Conservation (phyloP, 75 land plant species). For the Cunninghamia lanceolata region DNA sequence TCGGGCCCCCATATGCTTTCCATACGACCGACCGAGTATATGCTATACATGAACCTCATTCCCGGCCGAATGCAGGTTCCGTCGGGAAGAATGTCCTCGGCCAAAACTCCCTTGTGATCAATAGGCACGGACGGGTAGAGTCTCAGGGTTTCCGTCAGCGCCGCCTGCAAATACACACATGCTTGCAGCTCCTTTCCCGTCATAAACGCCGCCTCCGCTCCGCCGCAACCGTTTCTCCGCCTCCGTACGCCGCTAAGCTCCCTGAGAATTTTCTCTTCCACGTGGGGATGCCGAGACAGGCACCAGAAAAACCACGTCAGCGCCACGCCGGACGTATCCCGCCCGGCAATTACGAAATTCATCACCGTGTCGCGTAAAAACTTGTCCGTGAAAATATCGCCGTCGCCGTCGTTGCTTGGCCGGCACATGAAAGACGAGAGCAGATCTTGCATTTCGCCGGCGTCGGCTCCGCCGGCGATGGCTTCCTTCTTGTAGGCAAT, state of each 20-base stretch:
- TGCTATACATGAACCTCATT: slow-evolving; percentile 9
- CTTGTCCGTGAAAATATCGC: background rate
- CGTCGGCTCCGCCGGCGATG: background rate
- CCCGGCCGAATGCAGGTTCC: slow-evolving; percentile 6
- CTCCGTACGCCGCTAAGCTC: slow-evolving; percentile 4
- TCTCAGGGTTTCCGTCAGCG: slow-evolving; percentile 35
- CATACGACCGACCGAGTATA: slow-evolving; percentile 15
- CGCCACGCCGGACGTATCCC: slow-evolving; percentile 33
- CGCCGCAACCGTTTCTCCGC: background rate
- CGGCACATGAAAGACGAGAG: slow-evolving; percentile 24
- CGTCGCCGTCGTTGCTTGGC: background rate
- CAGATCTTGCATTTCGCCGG: slow-evolving; percentile 21
- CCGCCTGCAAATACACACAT: slow-evolving; percentile 37
- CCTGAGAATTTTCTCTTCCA: slow-evolving; percentile 17
- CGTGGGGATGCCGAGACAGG: slow-evolving; percentile 20
- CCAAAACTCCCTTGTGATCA: background rate
- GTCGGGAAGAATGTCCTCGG: slow-evolving; percentile 13
- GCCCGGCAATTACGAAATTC: slow-evolving; percentile 32
- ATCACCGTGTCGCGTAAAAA: slow-evolving; percentile 23
- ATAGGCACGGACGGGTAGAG: slow-evolving; percentile 45
- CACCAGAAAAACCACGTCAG: slow-evolving; percentile 44
- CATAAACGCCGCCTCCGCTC: background rate
- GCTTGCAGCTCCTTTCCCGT: slow-evolving; percentile 1
- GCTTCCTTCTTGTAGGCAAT: background rate
- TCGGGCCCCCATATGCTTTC: slow-evolving; percentile 17